These are phyloP conservation scores for Incumbomyces delicatus DNA, from an alignment of 2,329 filamentous ascomycete species.

Conservation along the genomic window DNA sequence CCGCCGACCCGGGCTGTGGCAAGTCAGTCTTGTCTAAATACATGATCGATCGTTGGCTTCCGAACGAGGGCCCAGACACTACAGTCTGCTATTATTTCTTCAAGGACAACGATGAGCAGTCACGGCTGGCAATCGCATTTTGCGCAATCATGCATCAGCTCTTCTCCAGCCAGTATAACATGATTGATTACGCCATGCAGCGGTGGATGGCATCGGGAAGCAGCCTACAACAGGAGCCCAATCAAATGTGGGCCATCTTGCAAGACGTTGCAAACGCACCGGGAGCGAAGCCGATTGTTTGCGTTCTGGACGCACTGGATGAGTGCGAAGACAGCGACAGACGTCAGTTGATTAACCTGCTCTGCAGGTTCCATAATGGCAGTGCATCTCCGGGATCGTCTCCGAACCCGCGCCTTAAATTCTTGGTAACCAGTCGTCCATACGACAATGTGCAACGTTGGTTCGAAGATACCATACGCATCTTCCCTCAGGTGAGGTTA, in stretches of 20 bases:
- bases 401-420: constrained; percentile 14
- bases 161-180: constrained; percentile 20
- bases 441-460: constrained; percentile 21
- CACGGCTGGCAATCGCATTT: constrained; percentile 22
- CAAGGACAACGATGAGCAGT: constrained; percentile 30
- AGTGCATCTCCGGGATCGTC: constrained; percentile 2
- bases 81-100: constrained; percentile 30
- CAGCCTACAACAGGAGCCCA: constrained; percentile 2
- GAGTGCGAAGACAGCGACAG: constrained; percentile 10
- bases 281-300: constrained; percentile 8
- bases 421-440: constrained; percentile 24
- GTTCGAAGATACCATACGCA: constrained; percentile 10
- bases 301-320: constrained; percentile 14
- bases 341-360: constrained; percentile 6
- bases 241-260: constrained; percentile 10
- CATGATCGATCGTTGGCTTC: constrained; percentile 26
- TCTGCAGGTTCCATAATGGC: background rate
- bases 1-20: constrained; percentile 32
- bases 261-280: background rate
- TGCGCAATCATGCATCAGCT: constrained; percentile 32
- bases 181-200: constrained; percentile 18
- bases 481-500: constrained; percentile 13
- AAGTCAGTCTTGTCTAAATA: constrained; percentile 31
- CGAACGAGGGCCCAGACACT: constrained; percentile 1
- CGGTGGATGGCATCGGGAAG: constrained; percentile 9